Conservation (phyloP, 305 asterid species). For the Fraxinus platypoda region DNA sequence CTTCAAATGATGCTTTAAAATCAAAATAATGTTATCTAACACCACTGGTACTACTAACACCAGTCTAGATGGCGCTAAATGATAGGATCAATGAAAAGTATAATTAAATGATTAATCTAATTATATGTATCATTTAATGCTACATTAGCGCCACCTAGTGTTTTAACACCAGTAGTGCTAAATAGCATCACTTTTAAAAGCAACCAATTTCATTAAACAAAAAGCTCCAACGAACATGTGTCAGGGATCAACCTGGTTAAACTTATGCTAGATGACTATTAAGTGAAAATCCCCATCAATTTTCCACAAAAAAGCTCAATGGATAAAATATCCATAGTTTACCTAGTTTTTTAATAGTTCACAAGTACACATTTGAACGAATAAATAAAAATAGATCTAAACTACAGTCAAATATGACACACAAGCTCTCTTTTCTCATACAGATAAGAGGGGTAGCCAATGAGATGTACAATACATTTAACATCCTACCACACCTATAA, state of each 20-base stretch:
- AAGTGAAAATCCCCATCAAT: background rate
- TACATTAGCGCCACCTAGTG: background rate
- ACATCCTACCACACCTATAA: background rate
- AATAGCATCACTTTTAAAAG: background rate
- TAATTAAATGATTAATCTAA: background rate
- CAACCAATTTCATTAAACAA: background rate
- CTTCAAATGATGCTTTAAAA: background rate
- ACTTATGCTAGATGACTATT: background rate
- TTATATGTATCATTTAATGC: no score
- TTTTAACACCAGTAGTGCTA: background rate
- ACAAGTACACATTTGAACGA: background rate
- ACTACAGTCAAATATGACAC: slow-evolving; percentile 5
- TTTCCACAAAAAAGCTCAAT: background rate
- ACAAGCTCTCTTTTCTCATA: background rate
- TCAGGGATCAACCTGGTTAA: background rate
- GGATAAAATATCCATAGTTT: background rate
- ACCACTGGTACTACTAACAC: background rate
- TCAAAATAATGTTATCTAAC: background rate
- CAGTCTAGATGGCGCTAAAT: no score
- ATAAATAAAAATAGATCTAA: background rate
- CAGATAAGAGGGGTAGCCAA: background rate
- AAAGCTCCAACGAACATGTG: background rate
- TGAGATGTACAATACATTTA: background rate
- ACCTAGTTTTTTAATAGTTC: background rate
- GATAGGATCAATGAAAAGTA: background rate